Conservation (phyloP, 2,329 filamentous ascomycete genomes). For the Penicillium brevicompactum region DNA sequence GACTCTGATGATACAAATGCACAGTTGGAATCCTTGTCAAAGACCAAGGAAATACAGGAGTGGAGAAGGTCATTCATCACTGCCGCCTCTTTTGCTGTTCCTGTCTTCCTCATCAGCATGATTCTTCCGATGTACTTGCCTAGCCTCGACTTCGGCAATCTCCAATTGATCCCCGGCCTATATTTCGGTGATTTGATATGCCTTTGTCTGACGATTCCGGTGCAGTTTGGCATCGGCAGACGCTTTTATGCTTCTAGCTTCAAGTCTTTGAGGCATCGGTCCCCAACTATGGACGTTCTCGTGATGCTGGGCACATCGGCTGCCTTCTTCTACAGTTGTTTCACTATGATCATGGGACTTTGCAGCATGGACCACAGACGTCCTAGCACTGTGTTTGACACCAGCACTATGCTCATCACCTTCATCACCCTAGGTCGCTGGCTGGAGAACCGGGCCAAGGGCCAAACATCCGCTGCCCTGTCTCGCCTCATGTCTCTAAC, state of each 20-base stretch:
- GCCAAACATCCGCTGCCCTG: conserved; percentile 90
- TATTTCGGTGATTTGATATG: conserved; percentile 88
- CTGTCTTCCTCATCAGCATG: conserved; percentile 93
- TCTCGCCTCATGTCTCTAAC: conserved; percentile 94
- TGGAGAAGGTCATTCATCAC: conserved; percentile 81
- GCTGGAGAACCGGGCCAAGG: conserved; percentile 92
- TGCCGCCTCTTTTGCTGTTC: conserved; percentile 79
- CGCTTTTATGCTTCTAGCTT: conserved; percentile 94
- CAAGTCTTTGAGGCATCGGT: conserved; percentile 85
- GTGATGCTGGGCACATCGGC: conserved; percentile 91
- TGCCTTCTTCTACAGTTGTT: conserved; percentile 92
- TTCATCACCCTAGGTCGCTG: conserved; percentile 91
- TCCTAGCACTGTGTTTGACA: conserved; percentile 92
- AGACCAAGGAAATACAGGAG: conserved; percentile 93
- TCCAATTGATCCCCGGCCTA: conserved; percentile 69
- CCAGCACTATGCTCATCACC: conserved; percentile 96
- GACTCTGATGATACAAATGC: conserved; percentile 96
- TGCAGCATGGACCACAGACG: conserved; percentile 72
- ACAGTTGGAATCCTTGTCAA: conserved; percentile 91
- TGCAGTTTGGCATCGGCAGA: conserved; percentile 94
- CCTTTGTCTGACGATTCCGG: conserved; percentile 79
- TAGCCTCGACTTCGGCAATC: conserved; percentile 72
- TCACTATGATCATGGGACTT: conserved; percentile 82
- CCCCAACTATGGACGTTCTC: conserved; percentile 96
- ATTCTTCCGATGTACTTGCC: conserved; percentile 83